A percentile compares a stretch with the other conserved stretches of the same genome.
phyloP scores from a whole-genome alignment of 164 flowering plant genomes.

The Chimonanthus salicifolius region DNA sequence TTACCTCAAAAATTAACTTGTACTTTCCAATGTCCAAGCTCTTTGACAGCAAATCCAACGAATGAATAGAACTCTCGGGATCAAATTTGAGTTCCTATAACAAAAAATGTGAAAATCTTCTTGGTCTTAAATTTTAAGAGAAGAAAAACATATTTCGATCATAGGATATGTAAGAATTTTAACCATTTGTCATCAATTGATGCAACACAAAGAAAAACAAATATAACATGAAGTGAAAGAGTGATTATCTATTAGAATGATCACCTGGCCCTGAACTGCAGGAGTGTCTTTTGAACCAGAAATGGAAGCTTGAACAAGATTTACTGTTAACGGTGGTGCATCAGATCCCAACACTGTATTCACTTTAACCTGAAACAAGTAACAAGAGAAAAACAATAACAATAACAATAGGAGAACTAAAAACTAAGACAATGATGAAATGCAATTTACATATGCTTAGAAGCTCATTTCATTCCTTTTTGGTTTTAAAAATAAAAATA shows the following conservation, averaged over 20 bases:
- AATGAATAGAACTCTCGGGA: slow-evolving; percentile 36
- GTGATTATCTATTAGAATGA: background rate
- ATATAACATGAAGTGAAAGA: background rate
- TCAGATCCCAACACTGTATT: slow-evolving; percentile 56
- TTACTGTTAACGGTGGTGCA: slow-evolving; percentile 52
- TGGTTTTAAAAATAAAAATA: too few species aligned
- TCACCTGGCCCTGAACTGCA: slow-evolving; percentile 50
- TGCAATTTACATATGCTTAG: background rate
- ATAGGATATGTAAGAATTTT: background rate
- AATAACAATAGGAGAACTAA: background rate
- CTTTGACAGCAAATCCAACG: slow-evolving; percentile 50
- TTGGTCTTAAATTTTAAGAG: background rate
- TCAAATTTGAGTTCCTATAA: slow-evolving; percentile 75
- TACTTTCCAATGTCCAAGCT: slow-evolving; percentile 77
- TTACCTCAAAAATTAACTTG: slow-evolving; percentile 72
- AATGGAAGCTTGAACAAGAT: slow-evolving; percentile 41
- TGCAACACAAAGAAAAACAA: background rate
- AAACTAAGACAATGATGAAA: background rate
- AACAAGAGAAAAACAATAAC: background rate
- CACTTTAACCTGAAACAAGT: slow-evolving; percentile 46
- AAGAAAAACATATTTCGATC: background rate
- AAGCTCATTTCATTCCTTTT: background rate
- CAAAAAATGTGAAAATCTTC: background rate
- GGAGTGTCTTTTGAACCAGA: slow-evolving; percentile 40
- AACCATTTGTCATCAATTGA: background rate